Evolutionary conservation across 305 asterid species (phyloP), one percentile per base, ranked within the genome.

Genomic region (Fraxinus latifolia): DNA sequence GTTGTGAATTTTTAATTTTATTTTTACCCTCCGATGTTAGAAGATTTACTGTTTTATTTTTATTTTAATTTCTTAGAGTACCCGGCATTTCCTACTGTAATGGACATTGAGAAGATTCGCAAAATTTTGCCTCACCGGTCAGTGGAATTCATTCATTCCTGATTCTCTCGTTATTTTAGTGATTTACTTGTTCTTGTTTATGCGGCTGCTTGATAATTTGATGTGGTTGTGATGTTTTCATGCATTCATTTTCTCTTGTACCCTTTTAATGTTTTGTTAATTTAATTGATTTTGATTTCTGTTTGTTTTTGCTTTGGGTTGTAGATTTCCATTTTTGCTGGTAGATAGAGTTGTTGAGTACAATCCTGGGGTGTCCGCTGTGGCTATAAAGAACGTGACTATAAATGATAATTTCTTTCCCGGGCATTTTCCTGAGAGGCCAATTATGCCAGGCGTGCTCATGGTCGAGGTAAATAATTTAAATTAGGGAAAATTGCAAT

Each of bases 361-460:
- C 87, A 89, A 39, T 80, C 94, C 98, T 0, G 97, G 98, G 79
- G 97, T 93, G 76, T 90, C 98, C 0, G 98, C 91, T 15, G 98
- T 95, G 79, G 98, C 88, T 39, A 95, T 93, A 82, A 93, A 95
- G 95, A 95, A 95, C 81, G 98, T 95, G 72, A 91, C 98, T 0
- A 95, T 95, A 21, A 93, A 93, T 79, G 98, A 95, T 80, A 90
- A 92, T 90, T 93, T 95, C 91, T 95, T 92, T 76, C 96, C 95
- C 14, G 98, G 99, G 0, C 99, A 92, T 89, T 93, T 93, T 81
- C 99, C 98, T 1, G 95, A 93, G 87, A 93, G 98, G 88, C 97
- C 97, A 37, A 93, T 95, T 36, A 93, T 93, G 97, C 97, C 98
- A 68, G 98, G 98, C 79, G 98, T 95, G 67, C 97, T 95, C 87